phyloP scores from a whole-genome alignment of 208 protist genomes.

The Trypanosoma melophagium region DNA sequence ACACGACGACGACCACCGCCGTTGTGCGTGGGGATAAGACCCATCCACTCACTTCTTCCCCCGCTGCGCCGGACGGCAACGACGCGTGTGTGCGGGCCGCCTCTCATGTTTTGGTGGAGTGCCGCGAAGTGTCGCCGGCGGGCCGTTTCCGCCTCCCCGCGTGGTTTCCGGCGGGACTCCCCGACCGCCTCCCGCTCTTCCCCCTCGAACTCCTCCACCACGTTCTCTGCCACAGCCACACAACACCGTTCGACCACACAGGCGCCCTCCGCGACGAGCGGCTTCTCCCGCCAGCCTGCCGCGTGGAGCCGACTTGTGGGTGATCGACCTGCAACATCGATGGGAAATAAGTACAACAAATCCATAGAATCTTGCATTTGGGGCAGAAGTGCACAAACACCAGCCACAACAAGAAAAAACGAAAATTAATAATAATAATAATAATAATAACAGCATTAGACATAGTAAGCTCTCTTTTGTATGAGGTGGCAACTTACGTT shows the following conservation, averaged over 20 bases:
- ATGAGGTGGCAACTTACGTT: too few species aligned
- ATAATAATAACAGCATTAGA: too few species aligned
- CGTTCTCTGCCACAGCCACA: constrained; percentile 48
- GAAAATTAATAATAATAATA: too few species aligned
- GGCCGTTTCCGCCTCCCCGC: constrained; percentile 44
- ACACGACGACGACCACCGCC: neutral
- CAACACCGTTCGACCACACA: constrained; percentile 38
- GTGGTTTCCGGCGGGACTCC: constrained; percentile 43
- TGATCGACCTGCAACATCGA: neutral
- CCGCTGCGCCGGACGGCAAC: too few species aligned
- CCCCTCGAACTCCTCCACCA: constrained; percentile 74
- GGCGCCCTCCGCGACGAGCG: constrained; percentile 38
- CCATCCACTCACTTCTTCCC: too few species aligned
- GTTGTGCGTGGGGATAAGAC: too few species aligned
- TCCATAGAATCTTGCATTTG: neutral
- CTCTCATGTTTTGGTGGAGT: constrained; percentile 74
- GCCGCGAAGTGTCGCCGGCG: constrained; percentile 29
- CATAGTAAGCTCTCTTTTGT: too few species aligned
- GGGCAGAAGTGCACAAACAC: neutral
- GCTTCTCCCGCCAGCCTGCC: constrained; percentile 40
- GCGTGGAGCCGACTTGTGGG: constrained; percentile 33
- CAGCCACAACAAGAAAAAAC: too few species aligned
- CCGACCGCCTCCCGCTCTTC: constrained; percentile 42
- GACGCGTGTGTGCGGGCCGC: neutral
- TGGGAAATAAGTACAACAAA: neutral